Evolutionary conservation across 2,329 filamentous ascomycete species (phyloP).

Genomic region (Cercospora zeina): DNA sequence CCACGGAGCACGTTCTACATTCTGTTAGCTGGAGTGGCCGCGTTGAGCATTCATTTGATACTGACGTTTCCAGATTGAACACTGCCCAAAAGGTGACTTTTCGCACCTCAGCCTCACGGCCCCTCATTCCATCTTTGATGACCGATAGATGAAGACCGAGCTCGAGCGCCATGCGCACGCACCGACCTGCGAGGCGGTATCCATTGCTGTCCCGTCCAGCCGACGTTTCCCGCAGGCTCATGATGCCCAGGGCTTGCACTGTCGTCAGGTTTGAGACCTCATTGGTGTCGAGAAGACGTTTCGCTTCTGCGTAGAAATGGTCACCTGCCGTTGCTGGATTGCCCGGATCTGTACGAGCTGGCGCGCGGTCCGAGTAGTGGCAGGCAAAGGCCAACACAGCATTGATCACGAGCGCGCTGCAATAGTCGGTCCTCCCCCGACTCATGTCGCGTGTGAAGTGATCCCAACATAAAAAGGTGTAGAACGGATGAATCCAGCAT

Average conservation of each 20-base stretch:
- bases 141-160: constrained; percentile 63
- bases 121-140: constrained; percentile 40
- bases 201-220: constrained; percentile 68
- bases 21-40: constrained; percentile 19
- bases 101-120: constrained; percentile 51
- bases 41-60: constrained; percentile 17
- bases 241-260: constrained; percentile 72
- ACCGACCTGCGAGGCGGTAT: constrained; percentile 71
- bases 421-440: constrained; percentile 62
- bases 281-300: constrained; percentile 58
- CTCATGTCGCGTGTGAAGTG: constrained; percentile 68
- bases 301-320: constrained; percentile 71
- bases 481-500: constrained; percentile 70
- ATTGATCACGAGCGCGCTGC: constrained; percentile 54
- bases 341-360: constrained; percentile 62
- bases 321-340: constrained; percentile 68
- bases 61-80: constrained; percentile 52
- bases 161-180: constrained; percentile 69
- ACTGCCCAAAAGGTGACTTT: constrained; percentile 57
- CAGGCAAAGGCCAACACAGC: constrained; percentile 41
- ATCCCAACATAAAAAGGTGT: constrained; percentile 70
- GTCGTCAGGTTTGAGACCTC: constrained; percentile 67
- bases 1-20: constrained; percentile 48
- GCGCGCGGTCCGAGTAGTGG: constrained; percentile 59
- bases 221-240: constrained; percentile 73